These are phyloP conservation scores for Vigna reflexopilosa DNA, from an alignment of 306 rosid species.

Conservation along the genomic window DNA sequence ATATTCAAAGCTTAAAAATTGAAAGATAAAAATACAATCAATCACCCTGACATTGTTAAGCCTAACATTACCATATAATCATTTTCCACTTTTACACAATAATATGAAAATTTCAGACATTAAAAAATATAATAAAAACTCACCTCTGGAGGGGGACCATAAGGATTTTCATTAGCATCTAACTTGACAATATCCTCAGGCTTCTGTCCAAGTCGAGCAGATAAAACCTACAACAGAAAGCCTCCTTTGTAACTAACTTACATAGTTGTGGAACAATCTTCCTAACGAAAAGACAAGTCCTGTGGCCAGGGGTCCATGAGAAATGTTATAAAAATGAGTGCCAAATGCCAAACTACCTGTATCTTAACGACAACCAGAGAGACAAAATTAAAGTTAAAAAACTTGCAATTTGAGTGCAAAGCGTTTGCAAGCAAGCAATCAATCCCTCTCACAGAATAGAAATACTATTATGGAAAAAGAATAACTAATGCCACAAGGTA, in stretches of 20 bases:
- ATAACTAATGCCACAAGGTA: slow-evolving; percentile 4
- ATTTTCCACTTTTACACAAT: neutral
- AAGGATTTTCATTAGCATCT: slow-evolving; percentile 99
- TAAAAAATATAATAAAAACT: slow-evolving; percentile 27
- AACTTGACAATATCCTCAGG: slow-evolving; percentile 96
- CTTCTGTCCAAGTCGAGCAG: slow-evolving; percentile 83
- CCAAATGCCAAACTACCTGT: slow-evolving; percentile 1
- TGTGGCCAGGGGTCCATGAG: neutral
- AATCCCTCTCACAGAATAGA: slow-evolving; percentile 5
- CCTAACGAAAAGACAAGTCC: slow-evolving; percentile 12
- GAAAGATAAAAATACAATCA: neutral
- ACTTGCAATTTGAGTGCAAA: neutral
- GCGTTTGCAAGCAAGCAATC: slow-evolving; percentile 12
- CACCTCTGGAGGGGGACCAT: slow-evolving; percentile 98
- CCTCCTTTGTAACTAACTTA: slow-evolving; percentile 33
- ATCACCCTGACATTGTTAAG: slow-evolving; percentile 1
- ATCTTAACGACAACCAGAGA: slow-evolving; percentile 13
- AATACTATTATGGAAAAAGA: neutral
- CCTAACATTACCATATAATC: slow-evolving; percentile 16
- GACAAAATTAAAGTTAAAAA: slow-evolving; percentile 18
- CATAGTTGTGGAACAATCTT: slow-evolving; percentile 5
- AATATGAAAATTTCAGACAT: neutral
- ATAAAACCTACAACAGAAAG: slow-evolving; percentile 69
- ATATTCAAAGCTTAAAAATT: neutral
- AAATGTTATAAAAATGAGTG: neutral